phyloP scores from a whole-genome alignment of 2,329 filamentous ascomycete genomes.

The Chrysoporthe cubensis region DNA sequence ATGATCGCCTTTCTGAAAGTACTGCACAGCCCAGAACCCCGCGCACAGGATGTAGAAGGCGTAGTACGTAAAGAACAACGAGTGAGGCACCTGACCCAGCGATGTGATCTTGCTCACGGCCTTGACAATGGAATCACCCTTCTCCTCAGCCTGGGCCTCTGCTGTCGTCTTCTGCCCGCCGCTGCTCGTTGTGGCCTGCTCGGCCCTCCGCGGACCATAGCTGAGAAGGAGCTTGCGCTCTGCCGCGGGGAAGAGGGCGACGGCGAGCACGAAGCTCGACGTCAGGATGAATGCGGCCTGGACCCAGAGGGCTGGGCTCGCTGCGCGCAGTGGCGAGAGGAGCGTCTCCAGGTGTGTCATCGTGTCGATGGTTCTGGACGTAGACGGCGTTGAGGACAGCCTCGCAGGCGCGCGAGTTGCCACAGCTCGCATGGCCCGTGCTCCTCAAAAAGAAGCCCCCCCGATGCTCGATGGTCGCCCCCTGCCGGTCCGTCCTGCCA shows the following conservation, averaged over 20 bases:
- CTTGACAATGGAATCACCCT: slow-evolving; percentile 31
- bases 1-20: slow-evolving; percentile 53
- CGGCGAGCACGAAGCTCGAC: slow-evolving; percentile 44
- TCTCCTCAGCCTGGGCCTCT: background rate
- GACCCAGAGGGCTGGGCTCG: slow-evolving; percentile 41
- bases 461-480: too few relatives aligned
- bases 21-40: slow-evolving; percentile 73
- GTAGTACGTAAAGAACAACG: slow-evolving; percentile 92
- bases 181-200: slow-evolving; percentile 30
- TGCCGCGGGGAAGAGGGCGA: slow-evolving; percentile 50
- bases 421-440: background rate
- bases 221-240: slow-evolving; percentile 50
- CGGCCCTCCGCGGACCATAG: slow-evolving; percentile 52
- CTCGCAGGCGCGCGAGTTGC: background rate
- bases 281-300: slow-evolving; percentile 53
- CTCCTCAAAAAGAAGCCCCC: background rate
- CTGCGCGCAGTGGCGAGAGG: slow-evolving; percentile 1
- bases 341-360: background rate
- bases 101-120: slow-evolving; percentile 43
- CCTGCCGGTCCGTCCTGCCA: too few relatives aligned
- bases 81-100: slow-evolving; percentile 72
- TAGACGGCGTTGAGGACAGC: background rate
- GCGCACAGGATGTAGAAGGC: slow-evolving; percentile 70
- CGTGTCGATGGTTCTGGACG: background rate
- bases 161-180: slow-evolving; percentile 20